Percentiles rank a stretch among this genome's conserved stretches.
These are phyloP conservation scores for Trametes elegans DNA, from an alignment of 768 basidiomycete species.

Conservation along the genomic window DNA sequence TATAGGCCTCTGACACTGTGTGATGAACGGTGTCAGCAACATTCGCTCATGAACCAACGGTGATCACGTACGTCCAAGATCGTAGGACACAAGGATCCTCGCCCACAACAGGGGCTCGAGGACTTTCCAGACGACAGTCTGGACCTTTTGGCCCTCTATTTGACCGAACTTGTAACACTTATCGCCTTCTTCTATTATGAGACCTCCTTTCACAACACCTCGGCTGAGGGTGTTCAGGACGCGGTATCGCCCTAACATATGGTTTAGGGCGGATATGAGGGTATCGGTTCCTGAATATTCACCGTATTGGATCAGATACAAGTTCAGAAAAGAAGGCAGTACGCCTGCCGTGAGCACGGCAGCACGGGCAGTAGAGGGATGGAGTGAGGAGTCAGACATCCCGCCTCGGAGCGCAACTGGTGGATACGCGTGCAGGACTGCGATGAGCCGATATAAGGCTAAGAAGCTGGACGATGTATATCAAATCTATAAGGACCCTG, in stretches of 20 bases:
- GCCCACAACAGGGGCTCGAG: constrained; percentile 3
- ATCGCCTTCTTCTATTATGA: not conserved
- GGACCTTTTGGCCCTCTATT: not conserved
- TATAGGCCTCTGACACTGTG: constrained; percentile 30
- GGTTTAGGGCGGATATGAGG: not conserved
- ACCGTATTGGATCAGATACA: not conserved
- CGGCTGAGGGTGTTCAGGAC: not conserved
- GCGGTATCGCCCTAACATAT: not conserved
- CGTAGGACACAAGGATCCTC: constrained; percentile 1
- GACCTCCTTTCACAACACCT: not conserved
- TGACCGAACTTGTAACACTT: not conserved
- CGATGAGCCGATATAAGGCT: no score
- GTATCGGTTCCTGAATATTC: not conserved
- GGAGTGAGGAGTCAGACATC: not conserved
- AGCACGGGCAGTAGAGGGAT: not conserved
- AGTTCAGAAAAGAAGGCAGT: not conserved
- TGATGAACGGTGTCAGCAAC: not conserved
- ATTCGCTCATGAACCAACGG: not conserved
- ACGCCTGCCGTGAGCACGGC: not conserved
- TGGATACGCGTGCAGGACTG: no score
- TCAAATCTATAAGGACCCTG: no score
- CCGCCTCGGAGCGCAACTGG: no score
- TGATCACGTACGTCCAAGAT: constrained; percentile 5
- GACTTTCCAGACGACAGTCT: not conserved
- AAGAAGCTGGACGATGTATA: no score